Base-by-base conservation (phyloP, 179 eudicot species). In the Nepenthes alata region DNA sequence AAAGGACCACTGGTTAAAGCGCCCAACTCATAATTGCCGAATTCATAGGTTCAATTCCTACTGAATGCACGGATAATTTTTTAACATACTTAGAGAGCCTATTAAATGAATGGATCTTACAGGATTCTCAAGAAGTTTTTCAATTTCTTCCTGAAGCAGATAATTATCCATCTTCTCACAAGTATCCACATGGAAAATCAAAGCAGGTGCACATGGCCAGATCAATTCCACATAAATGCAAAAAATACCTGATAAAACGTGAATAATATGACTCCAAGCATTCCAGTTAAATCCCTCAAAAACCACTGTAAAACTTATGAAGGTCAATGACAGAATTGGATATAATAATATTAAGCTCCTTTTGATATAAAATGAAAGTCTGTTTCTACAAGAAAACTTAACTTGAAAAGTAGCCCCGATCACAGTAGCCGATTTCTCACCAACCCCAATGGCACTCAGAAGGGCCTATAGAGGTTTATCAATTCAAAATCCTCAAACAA, bases 331-430 rank as follows among this genome's bases (percentile, higher is more conserved):
- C 13, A 52, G 4, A 3, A 52, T 7, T 15, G 13, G 34, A 52
- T 15, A 36, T 38, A 36, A 51, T 7, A 47, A 47, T 61, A 6
- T 39, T 3, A 47, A 15, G 13, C 35, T 37, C 15, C 6, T 45
- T 35, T n/a, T 16, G 36, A 47, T 59, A 13, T 10, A 45, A 16
- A 12, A 56, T 9, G n/a, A 37, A 34, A 16, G 7, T 10, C 38
- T 0, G 12, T 1, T 16, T 34, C 41, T 38, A 10, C 15, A 12
- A 59, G 36, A 7, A 37, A 58, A 37, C 11, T 37, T 51, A 71
- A 85, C 99, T 95, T 87, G 97, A 78, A 94, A 94, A 53, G 99
- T 94, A 58, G 99, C 99, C 67, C 99, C 99, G 50, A 94, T 77
- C 11, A 87, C 95, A 53, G 97, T 85, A 14, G 99, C 97, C 12